phyloP scores from a whole-genome alignment of 208 protist genomes.

The Porcisia deanei region DNA sequence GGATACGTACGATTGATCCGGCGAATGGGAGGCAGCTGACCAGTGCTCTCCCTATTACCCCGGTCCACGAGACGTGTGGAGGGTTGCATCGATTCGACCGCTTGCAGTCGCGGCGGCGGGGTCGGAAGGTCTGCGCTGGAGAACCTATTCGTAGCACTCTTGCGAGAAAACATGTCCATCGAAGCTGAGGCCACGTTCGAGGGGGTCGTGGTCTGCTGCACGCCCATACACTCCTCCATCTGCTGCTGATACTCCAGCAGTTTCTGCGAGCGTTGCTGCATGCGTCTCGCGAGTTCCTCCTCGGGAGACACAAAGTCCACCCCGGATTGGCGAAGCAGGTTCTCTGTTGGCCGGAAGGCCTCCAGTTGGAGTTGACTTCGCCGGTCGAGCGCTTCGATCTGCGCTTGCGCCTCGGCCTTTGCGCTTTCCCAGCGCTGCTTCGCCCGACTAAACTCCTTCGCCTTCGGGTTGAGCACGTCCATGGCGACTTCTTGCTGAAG shows the following conservation, averaged over 20 bases:
- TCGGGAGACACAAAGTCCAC: slow-evolving; percentile 66
- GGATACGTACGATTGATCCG: neutral
- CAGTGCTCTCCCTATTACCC: neutral
- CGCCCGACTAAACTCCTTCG: slow-evolving; percentile 84
- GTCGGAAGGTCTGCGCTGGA: neutral
- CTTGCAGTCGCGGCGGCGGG: neutral
- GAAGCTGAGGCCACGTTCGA: neutral
- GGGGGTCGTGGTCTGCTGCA: neutral
- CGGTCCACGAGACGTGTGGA: neutral
- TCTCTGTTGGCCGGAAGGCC: slow-evolving; percentile 75
- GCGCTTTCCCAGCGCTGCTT: slow-evolving; percentile 70
- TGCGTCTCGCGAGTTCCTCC: slow-evolving; percentile 69
- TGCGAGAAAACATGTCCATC: neutral
- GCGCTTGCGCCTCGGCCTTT: slow-evolving; percentile 54
- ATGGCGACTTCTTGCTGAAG: slow-evolving; percentile 88
- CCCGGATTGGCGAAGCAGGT: slow-evolving; percentile 57
- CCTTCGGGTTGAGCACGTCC: slow-evolving; percentile 88
- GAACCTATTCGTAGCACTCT: neutral
- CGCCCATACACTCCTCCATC: slow-evolving; percentile 43
- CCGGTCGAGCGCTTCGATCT: slow-evolving; percentile 54
- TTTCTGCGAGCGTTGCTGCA: slow-evolving; percentile 61
- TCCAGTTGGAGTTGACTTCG: slow-evolving; percentile 56
- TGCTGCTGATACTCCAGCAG: slow-evolving; percentile 81
- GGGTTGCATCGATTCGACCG: neutral
- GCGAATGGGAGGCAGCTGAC: slow-evolving; percentile 5